phyloP scores from a whole-genome alignment of 1,139 yeast species.

The Zygoascus sp. region DNA sequence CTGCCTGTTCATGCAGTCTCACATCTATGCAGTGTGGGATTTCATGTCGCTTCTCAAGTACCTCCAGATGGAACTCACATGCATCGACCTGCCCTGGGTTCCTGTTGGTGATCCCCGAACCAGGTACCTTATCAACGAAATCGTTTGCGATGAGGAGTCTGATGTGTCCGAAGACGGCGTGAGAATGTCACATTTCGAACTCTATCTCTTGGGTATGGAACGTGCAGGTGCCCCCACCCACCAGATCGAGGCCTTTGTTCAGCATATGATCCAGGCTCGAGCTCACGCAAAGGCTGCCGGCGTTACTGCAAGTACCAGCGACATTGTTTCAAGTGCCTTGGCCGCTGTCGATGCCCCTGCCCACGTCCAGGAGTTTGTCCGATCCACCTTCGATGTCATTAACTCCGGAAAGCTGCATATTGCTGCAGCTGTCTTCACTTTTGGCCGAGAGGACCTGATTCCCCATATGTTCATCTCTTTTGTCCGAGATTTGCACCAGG shows the following conservation, averaged over 20 bases:
- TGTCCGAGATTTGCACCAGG: slow-evolving; percentile 41
- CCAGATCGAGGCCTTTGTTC: slow-evolving; percentile 19
- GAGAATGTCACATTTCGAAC: slow-evolving; percentile 24
- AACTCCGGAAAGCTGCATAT: slow-evolving; percentile 38
- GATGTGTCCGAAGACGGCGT: slow-evolving; percentile 23
- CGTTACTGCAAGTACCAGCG: background rate
- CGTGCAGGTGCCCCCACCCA: slow-evolving; percentile 21
- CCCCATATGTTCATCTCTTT: slow-evolving; percentile 74
- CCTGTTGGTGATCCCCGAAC: slow-evolving; percentile 24
- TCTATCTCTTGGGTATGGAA: slow-evolving; percentile 21
- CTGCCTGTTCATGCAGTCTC: slow-evolving; percentile 20
- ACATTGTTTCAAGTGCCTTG: slow-evolving; percentile 14
- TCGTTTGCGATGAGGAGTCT: slow-evolving; percentile 23
- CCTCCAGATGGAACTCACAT: slow-evolving; percentile 21
- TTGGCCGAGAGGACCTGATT: slow-evolving; percentile 24
- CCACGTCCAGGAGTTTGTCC: slow-evolving; percentile 42
- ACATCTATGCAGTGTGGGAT: slow-evolving; percentile 26
- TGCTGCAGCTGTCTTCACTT: slow-evolving; percentile 25
- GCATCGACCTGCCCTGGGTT: slow-evolving; percentile 23
- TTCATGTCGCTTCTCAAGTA: slow-evolving; percentile 23
- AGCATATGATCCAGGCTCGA: slow-evolving; percentile 12
- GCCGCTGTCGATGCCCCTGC: slow-evolving; percentile 15
- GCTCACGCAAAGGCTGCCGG: slow-evolving; percentile 4
- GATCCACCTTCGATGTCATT: slow-evolving; percentile 68
- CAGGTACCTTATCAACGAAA: slow-evolving; percentile 23